Conservation (phyloP, 495 filamentous ascomycete species). For the Aspergillus campestris region DNA sequence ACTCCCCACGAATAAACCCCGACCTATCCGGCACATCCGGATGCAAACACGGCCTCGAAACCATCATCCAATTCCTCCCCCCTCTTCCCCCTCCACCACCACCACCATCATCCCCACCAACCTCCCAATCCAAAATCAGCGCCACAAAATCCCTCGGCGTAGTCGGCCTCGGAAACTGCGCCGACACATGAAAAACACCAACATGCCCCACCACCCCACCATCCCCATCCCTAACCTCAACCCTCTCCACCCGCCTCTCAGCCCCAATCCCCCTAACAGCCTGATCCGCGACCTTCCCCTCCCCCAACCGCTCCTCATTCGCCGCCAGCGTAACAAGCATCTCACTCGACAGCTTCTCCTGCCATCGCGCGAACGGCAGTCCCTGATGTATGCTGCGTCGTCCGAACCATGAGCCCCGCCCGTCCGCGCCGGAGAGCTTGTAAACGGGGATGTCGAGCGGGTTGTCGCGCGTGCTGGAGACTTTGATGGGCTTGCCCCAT, state of each 20-base stretch:
- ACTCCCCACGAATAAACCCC: conserved; percentile 73
- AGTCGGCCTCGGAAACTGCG: conserved; percentile 84
- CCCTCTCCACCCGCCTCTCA: conserved; percentile 59
- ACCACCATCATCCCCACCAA: conserved; percentile 14
- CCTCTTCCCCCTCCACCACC: neutral
- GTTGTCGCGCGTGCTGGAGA: conserved; percentile 57
- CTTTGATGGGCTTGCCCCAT: conserved; percentile 80
- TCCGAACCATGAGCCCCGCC: conserved; percentile 84
- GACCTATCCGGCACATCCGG: conserved; percentile 56
- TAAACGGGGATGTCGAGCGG: conserved; percentile 69
- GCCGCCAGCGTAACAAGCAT: conserved; percentile 47
- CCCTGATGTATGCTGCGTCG: conserved; percentile 74
- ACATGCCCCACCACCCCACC: conserved; percentile 19
- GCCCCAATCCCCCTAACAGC: conserved; percentile 78
- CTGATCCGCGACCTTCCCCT: conserved; percentile 30
- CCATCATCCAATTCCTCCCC: conserved; percentile 68
- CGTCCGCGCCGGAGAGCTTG: conserved; percentile 70
- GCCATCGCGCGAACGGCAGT: conserved; percentile 62
- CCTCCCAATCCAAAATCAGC: conserved; percentile 52
- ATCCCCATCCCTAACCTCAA: conserved; percentile 32
- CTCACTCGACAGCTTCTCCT: conserved; percentile 36
- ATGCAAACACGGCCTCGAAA: conserved; percentile 77
- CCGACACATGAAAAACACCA: conserved; percentile 72
- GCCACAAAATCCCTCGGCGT: conserved; percentile 82
- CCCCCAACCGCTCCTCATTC: conserved; percentile 47